Base-by-base conservation (phyloP, 2,329 filamentous ascomycete species). In the Exophiala calicioides region DNA sequence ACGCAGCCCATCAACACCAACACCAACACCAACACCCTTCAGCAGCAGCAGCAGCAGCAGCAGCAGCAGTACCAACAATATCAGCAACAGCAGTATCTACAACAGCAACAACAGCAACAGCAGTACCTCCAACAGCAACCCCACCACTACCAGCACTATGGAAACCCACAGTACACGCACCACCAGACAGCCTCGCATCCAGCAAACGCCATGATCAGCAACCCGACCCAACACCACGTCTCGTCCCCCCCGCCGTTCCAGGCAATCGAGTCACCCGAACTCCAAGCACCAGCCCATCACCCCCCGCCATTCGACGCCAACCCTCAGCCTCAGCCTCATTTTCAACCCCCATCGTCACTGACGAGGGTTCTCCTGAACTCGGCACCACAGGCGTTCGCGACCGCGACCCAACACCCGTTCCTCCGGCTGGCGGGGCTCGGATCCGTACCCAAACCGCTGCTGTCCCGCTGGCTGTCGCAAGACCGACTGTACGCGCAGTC, bases 401-500 rank as follows among this genome's bases (percentile, higher is more conserved):
- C 42, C 9, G 56, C 85, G 8, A 88, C 84, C 0, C 81, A 84
- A 50, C 77, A 82, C 43, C 73, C 79, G 0, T 88, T 89, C 66
- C 78, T 89, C 40, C 72, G 71, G 8, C 74, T 79, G 36, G 84
- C 85, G 4, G 84, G 84, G 10, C 71, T 74, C 44, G 85, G 85
- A 16, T 77, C 74, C 0, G 69, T 86, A 13, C 69, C 78, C 13
- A 79, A 79, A 37, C 60, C 70, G 0, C 67, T 73, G 1, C 70
- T 88, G 8, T 76, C 77, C 15, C 73, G 76, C 63, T 89, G 85
- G 85, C 79, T 89, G 32, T 79, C 81, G 9, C 85, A 87, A 64
- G 85, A 88, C 65, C 74, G 81, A 6, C 77, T 88, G 49, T 86
- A 88, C 66, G 81, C 84, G 24, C 82, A 86, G 54, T 78, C 79